A percentile compares a stretch with the other conserved stretches of the same genome.
These are phyloP conservation scores for Trichoderma brevicompactum DNA, from an alignment of 2,329 filamentous ascomycete species.

Conservation along the genomic window DNA sequence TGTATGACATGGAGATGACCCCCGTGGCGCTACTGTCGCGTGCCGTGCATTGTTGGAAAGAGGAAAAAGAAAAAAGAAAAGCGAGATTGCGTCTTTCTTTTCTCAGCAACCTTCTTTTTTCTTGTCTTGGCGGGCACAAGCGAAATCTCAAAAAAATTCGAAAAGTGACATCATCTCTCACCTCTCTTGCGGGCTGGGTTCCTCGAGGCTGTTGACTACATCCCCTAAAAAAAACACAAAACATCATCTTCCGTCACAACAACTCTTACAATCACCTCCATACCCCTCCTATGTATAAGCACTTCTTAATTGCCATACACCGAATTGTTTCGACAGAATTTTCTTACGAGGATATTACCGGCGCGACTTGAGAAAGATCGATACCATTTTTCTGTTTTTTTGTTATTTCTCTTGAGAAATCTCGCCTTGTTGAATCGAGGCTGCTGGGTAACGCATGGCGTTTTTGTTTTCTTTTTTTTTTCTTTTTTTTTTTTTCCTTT, in stretches of 20 bases:
- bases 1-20: conserved; percentile 39
- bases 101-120: conserved; percentile 45
- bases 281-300: conserved; percentile 52
- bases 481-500: conserved; percentile 36
- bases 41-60: conserved; percentile 41
- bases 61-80: conserved; percentile 27
- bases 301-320: conserved; percentile 52
- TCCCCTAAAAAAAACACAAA: conserved; percentile 30
- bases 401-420: conserved; percentile 40
- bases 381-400: conserved; percentile 51
- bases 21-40: conserved; percentile 41
- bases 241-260: conserved; percentile 14
- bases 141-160: conserved; percentile 40
- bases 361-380: conserved; percentile 51
- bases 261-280: conserved; percentile 30
- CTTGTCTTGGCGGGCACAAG: conserved; percentile 55
- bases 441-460: conserved; percentile 50
- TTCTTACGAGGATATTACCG: conserved; percentile 42
- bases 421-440: conserved; percentile 43
- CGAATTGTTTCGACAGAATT: conserved; percentile 47
- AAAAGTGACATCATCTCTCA: conserved; percentile 51
- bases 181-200: conserved; percentile 47
- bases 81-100: conserved; percentile 42
- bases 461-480: conserved; percentile 35
- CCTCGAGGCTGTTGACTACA: conserved; percentile 38